Base-by-base conservation (phyloP, 2,329 filamentous ascomycete species). In the Ceratocystis diversiconidia region DNA sequence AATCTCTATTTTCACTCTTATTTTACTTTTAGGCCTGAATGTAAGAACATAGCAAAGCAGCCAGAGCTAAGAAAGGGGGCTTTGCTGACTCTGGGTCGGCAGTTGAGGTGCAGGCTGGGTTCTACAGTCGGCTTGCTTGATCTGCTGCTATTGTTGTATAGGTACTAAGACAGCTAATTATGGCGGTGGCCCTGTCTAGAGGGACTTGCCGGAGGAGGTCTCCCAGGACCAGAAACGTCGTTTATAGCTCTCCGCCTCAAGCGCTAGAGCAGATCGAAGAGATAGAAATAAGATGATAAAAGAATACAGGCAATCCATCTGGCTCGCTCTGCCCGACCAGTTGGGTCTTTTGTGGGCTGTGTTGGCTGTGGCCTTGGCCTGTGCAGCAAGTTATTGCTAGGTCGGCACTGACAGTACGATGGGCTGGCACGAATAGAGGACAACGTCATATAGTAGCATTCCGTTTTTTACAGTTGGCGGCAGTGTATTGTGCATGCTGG, bases 371-470 rank as follows among this genome's bases (percentile, higher is more conserved):
- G 52, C 28, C 52, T 57, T 30, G 52, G 52, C 28, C 50, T 55
- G 50, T 55, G 50, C 50, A 55, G 50, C 19, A 57, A 22, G 52
- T 17, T 32, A 57, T 50, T 59, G 52, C 52, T n/a, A n/a, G 28
- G 28, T 30, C 52, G 52, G 25, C 52, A 59, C 52, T 59, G 52
- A 59, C 52, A 59, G 10, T 4, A 41, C 36, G 36, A 41, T 41
- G 36, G 36, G 10, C 36, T 4, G 36, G 19, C 44, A 48, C n/a
- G 8, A n/a, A 48, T 36, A 59, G 52, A 8, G 15, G 52, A 59
- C 32, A 59, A 32, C 52, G 52, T 59, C 52, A 59, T 59, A 59
- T 59, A 59, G 52, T 59, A 17, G 52, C 52, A 59, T 41, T 41
- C 8, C 36, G 36, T 57, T 32, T 59, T 59, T n/a, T 59, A 10